Percentiles rank a stretch among this genome's conserved stretches.
These are phyloP conservation scores for Priceomyces haplophilus DNA, from an alignment of 805 yeast species.

Conservation along the genomic window DNA sequence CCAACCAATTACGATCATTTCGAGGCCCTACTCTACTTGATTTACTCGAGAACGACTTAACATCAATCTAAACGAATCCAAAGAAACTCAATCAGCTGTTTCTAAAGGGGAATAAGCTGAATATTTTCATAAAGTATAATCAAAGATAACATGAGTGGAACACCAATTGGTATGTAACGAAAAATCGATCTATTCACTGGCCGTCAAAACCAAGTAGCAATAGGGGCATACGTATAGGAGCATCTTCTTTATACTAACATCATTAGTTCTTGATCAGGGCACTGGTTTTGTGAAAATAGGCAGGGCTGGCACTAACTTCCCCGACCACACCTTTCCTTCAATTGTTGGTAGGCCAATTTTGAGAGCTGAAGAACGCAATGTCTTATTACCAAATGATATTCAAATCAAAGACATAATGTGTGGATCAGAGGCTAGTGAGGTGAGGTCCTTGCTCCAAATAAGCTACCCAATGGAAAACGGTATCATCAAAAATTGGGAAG, in stretches of 20 bases:
- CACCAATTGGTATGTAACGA: slow-evolving; percentile 29
- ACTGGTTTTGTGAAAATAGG: slow-evolving; percentile 98
- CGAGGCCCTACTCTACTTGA: slow-evolving; percentile 2
- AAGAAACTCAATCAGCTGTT: slow-evolving; percentile 3
- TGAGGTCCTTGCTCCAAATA: slow-evolving; percentile 83
- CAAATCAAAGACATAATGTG: slow-evolving; percentile 96
- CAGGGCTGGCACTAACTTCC: slow-evolving; percentile 94
- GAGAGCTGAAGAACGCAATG: slow-evolving; percentile 88
- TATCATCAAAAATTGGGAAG: slow-evolving; percentile 96
- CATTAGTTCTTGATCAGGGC: slow-evolving; percentile 91
- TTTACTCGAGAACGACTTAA: neutral
- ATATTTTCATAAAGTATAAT: neutral
- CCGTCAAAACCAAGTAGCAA: neutral
- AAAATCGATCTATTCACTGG: neutral
- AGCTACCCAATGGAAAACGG: slow-evolving; percentile 99
- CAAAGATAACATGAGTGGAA: slow-evolving; percentile 19
- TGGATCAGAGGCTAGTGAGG: slow-evolving; percentile 91
- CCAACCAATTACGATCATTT: neutral
- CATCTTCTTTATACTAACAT: slow-evolving; percentile 6
- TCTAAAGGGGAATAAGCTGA: neutral
- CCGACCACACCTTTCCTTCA: slow-evolving; percentile 95
- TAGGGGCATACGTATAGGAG: neutral
- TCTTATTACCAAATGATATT: slow-evolving; percentile 50
- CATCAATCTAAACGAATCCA: neutral
- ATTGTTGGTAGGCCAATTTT: slow-evolving; percentile 96